phyloP scores from a whole-genome alignment of 2,329 filamentous ascomycete species.

The Aspergillus sergii region DNA sequence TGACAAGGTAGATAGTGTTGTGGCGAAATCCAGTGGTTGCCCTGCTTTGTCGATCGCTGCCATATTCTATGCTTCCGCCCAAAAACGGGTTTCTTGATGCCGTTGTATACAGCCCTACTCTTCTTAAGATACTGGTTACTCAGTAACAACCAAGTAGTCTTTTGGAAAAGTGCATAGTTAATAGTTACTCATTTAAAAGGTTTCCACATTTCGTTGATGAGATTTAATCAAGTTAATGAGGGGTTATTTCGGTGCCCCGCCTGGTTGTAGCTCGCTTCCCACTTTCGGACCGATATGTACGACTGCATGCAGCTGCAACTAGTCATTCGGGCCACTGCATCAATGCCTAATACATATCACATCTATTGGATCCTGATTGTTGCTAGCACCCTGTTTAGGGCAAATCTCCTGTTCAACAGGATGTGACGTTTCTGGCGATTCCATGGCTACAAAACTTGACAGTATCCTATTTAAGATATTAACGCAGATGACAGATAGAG shows the following conservation, averaged over 20 bases:
- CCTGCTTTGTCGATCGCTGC: neutral
- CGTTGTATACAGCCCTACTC: neutral
- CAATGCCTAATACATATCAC: neutral
- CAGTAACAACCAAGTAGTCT: neutral
- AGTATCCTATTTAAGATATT: neutral
- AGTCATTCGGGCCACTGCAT: neutral
- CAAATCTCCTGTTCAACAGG: neutral
- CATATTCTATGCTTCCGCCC: neutral
- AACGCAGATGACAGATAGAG: too few species aligned
- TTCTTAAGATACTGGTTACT: neutral
- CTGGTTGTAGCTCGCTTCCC: neutral
- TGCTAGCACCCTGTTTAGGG: fast-evolving
- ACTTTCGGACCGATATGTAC: neutral
- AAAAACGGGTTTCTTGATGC: neutral
- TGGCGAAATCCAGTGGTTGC: neutral
- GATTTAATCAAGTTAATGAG: neutral
- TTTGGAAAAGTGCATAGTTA: too few species aligned
- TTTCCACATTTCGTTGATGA: constrained; percentile 48
- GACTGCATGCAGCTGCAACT: neutral
- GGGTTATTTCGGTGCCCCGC: neutral
- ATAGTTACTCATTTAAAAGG: fast-evolving
- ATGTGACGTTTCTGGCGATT: neutral
- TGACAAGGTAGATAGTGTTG: neutral
- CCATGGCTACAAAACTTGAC: neutral
- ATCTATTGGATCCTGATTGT: neutral